phyloP scores from a whole-genome alignment of 2,329 filamentous ascomycete species.

The Cadophora luteo-olivacea region DNA sequence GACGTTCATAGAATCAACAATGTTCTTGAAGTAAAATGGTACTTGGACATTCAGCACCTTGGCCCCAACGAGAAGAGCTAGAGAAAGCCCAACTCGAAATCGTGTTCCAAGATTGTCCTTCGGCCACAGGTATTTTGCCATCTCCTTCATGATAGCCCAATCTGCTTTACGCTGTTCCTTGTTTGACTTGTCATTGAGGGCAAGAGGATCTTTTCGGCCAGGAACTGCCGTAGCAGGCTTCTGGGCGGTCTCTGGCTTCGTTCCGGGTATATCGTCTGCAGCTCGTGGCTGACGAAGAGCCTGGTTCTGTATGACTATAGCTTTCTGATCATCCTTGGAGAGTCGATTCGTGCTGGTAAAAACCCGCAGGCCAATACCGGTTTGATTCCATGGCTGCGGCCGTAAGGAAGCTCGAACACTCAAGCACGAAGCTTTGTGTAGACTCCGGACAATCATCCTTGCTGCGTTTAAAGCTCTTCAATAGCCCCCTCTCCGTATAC shows the following conservation, averaged over 20 bases:
- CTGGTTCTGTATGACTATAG: constrained; percentile 32
- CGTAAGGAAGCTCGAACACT: constrained; percentile 35
- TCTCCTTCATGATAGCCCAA: constrained; percentile 98
- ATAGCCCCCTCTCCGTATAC: constrained; percentile 31
- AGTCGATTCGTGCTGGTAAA: constrained; percentile 40
- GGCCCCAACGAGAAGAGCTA: constrained; percentile 82
- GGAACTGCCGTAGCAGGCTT: constrained; percentile 32
- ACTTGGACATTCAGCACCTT: constrained; percentile 98
- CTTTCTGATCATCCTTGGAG: constrained; percentile 35
- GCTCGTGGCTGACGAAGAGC: constrained; percentile 33
- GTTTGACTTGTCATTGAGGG: constrained; percentile 70
- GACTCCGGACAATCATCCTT: constrained; percentile 42
- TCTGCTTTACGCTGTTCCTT: constrained; percentile 95
- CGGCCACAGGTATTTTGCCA: constrained; percentile 95
- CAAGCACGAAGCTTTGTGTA: constrained; percentile 42
- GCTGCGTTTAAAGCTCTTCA: constrained; percentile 21
- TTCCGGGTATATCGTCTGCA: constrained; percentile 34
- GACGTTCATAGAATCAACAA: constrained; percentile 97
- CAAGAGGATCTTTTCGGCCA: constrained; percentile 59
- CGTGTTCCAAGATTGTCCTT: constrained; percentile 86
- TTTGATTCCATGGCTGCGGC: constrained; percentile 36
- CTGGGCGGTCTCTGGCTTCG: constrained; percentile 36
- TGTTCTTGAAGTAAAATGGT: constrained; percentile 98
- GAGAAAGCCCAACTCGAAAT: constrained; percentile 82
- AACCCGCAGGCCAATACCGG: constrained; percentile 37